Base-by-base conservation (phyloP, 1,284 basidiomycete genomes). In the Cutaneotrichosporon arboriforme region DNA sequence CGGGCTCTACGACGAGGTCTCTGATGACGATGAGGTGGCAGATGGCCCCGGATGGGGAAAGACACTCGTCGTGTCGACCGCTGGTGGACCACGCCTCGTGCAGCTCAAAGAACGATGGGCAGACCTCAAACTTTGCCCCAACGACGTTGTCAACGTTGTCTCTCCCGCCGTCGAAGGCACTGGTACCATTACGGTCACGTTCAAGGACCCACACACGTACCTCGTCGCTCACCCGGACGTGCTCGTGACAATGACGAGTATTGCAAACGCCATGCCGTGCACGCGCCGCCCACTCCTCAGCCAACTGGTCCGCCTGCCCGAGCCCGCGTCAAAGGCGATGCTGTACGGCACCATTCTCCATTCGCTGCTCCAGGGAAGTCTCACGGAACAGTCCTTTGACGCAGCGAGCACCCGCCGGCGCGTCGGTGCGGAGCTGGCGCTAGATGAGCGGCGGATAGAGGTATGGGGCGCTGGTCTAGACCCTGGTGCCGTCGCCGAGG, bases 331-430 rank as follows among this genome's bases (percentile, higher is more conserved):
- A 0, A 74, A 77, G 22, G 55, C 77, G 0, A 69, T 94, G 18
- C 78, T 93, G 0, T 94, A 90, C 83, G 92, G 93, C 20, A 93
- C 85, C 61, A 84, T 96, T 67, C 79, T 94, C 3, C 92, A 97
- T 64, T 85, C 89, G 58, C 84, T 94, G 18, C 83, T 93, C 76
- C 90, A 97, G 68, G 77, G 78, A 0, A 90, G 88, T 60, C 76
- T 96, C 33, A 35, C 39, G 3, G 64, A 70, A 33, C 68, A 70
- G 49, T 53, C 58, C 33, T 76, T 76, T 46, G 58, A 53, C 17
- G 48, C 57, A 8, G 62, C 59, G 0, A 56, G 52, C 8, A 72
- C 70, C 13, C 55, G 64, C 18, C 51, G 56, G n/a, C 53, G 63
- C 8, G 49, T 74, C 7, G 66, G 66, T 7, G 54, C 58, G 5